A percentile compares a stretch with the other conserved stretches of the same genome.
Conservation (phyloP, 352 stramenopile genomes). For the Aphanomyces invadans region DNA sequence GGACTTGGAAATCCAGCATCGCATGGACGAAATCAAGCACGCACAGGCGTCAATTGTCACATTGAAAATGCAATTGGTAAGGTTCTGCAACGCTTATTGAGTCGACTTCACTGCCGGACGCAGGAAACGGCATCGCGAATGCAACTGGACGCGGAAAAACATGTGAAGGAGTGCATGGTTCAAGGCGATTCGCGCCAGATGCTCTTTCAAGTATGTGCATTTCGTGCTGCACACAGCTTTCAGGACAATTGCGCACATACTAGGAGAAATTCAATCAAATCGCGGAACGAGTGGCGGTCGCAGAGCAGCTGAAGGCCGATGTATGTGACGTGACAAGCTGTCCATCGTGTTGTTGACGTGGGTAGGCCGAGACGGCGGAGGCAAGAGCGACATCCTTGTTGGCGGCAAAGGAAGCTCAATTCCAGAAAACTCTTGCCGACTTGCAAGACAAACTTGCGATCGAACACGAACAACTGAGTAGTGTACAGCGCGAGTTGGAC, state of each 20-base stretch:
- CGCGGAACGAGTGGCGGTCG: constrained; percentile 28
- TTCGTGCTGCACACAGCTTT: too few species aligned
- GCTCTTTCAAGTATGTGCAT: not conserved
- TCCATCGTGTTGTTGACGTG: not conserved
- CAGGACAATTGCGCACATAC: not conserved
- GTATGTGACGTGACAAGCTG: not conserved
- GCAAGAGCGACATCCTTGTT: not conserved
- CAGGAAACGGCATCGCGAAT: constrained; percentile 11
- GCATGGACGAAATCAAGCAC: constrained; percentile 46
- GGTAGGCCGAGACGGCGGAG: constrained; percentile 4
- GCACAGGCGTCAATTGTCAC: constrained; percentile 43
- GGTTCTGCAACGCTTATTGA: constrained; percentile 26
- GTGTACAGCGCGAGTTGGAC: constrained; percentile 50
- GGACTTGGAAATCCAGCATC: constrained; percentile 35
- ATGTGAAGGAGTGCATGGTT: not conserved
- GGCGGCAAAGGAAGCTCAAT: constrained; percentile 4
- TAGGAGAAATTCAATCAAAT: constrained; percentile 14
- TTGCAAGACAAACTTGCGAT: constrained; percentile 33
- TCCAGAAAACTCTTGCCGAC: not conserved
- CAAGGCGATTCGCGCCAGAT: not conserved
- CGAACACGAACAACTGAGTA: constrained; percentile 25
- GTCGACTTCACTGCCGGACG: not conserved
- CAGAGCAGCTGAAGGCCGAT: constrained; percentile 33
- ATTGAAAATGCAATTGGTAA: constrained; percentile 44
- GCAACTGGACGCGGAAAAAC: constrained; percentile 7